Base-by-base conservation (phyloP, 169 alveolate species). In the Neospora caninum region DNA sequence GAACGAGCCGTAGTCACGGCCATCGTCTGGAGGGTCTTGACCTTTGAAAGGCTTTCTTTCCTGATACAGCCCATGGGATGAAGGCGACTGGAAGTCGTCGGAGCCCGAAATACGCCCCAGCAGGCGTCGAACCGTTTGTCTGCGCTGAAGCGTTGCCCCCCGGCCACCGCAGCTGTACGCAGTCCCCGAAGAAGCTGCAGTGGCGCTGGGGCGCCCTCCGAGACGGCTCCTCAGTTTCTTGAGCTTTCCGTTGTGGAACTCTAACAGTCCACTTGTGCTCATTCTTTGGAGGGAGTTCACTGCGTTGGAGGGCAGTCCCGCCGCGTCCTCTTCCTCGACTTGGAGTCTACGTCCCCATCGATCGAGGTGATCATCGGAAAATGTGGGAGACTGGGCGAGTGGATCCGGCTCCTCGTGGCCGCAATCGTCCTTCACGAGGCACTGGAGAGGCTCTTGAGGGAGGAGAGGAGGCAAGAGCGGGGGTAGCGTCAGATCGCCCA, bases 391-490 rank as follows among this genome's bases (percentile, higher is more conserved):
- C 31, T 64, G 25, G 31, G 34, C n/a, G 73, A 64, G 31, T 49
- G 58, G 13, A 49, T 4, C 58, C 58, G 20, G 16, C 16, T 22
- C 7, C 31, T 64, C 39, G 84, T 43, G 7, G 84, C 84, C 43
- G 84, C 73, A 29, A 64, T 16, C 31, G 34, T 64, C 73, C 20
- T 64, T 27, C 73, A 22, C n/a, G 34, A 64, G 34, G 73, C 31
- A 13, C 16, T 38, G 42, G 38, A 82, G 69, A 42, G 89, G 64
- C 67, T 82, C 89, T 41, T 82, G 89, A 31, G n/a, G 89, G 22
- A 82, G 89, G 31, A 82, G 89, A 7, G 89, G 89, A 82, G 89
- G 67, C 27, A 82, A 29, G 38, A 82, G 89, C 4, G 64, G 89
- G 39, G 89, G 89, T 20, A 82, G 9, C 67, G 6, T 38, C 39